A percentile compares a stretch with the other conserved stretches of the same genome.
Conservation (phyloP, 1,284 basidiomycete species). For the Marasmius sp. region DNA sequence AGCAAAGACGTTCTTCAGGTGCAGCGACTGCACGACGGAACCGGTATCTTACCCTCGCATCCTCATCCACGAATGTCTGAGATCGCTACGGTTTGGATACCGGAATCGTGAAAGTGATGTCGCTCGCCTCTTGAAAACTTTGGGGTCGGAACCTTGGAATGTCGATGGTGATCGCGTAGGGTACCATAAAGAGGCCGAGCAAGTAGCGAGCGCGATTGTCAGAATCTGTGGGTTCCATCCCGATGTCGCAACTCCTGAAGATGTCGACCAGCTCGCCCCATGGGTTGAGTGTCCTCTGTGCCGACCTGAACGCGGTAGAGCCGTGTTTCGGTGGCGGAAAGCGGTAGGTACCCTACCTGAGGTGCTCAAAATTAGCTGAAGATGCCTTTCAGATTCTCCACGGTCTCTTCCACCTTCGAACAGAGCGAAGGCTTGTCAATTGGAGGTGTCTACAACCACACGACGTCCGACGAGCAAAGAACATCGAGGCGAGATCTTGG, state of each 20-base stretch:
- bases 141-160: slow-evolving; percentile 20
- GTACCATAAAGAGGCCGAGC: slow-evolving; percentile 11
- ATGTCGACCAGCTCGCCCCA: slow-evolving; percentile 16
- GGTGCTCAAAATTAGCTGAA: not conserved
- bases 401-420: slow-evolving; percentile 15
- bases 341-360: slow-evolving; percentile 8
- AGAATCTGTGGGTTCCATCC: slow-evolving; percentile 9
- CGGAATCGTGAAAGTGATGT: slow-evolving; percentile 17
- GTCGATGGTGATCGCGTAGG: slow-evolving; percentile 11
- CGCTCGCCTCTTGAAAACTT: slow-evolving; percentile 10
- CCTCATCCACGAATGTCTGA: slow-evolving; percentile 25
- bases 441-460: slow-evolving; percentile 13
- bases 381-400: slow-evolving; percentile 13
- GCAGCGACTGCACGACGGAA: slow-evolving; percentile 22
- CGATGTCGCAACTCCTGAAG: slow-evolving; percentile 12
- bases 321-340: slow-evolving; percentile 17
- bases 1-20: slow-evolving; percentile 30
- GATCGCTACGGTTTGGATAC: slow-evolving; percentile 7
- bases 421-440: not conserved
- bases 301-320: slow-evolving; percentile 8
- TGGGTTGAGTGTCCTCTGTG: slow-evolving; percentile 18
- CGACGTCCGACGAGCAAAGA: slow-evolving; percentile 13
- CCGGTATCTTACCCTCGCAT: slow-evolving; percentile 30
- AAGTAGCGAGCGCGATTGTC: slow-evolving; percentile 11
- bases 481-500: slow-evolving; percentile 3